phyloP scores from a whole-genome alignment of 2,329 filamentous ascomycete species.

The Zasmidium angulare region DNA sequence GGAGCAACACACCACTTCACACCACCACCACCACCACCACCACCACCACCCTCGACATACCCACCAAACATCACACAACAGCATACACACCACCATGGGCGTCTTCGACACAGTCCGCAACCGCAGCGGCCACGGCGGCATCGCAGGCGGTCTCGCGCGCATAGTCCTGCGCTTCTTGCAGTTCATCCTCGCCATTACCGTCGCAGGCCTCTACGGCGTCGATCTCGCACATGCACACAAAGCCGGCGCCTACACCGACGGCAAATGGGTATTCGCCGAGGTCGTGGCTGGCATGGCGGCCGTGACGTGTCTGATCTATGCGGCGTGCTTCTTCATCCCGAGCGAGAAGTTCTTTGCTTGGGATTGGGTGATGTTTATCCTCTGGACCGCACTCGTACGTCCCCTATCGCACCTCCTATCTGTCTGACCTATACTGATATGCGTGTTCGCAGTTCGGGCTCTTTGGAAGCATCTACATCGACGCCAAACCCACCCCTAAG shows the following conservation, averaged over 20 bases:
- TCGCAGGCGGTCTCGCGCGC: constrained; percentile 53
- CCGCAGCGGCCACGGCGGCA: constrained; percentile 27
- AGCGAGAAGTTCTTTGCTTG: constrained; percentile 58
- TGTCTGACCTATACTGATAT: too few species aligned
- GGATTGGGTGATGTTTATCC: constrained; percentile 71
- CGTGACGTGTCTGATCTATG: constrained; percentile 61
- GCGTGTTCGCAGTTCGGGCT: too few species aligned
- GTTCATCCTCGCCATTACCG: constrained; percentile 72
- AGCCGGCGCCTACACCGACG: constrained; percentile 54
- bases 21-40: background rate
- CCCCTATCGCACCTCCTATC: background rate
- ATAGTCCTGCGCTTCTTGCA: constrained; percentile 69
- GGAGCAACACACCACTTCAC: background rate
- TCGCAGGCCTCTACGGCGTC: constrained; percentile 74
- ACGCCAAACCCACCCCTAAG: constrained; percentile 58
- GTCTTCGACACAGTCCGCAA: constrained; percentile 27
- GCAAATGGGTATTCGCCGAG: constrained; percentile 79
- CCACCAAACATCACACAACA: background rate
- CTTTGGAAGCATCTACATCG: constrained; percentile 79
- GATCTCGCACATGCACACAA: constrained; percentile 61
- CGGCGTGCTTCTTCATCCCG: constrained; percentile 59
- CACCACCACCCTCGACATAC: background rate
- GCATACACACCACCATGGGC: constrained; percentile 21
- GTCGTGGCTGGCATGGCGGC: constrained; percentile 67
- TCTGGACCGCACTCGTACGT: too few species aligned